These are phyloP conservation scores for Brassica balearica DNA, from an alignment of 441 rosid genomes.

Conservation along the genomic window DNA sequence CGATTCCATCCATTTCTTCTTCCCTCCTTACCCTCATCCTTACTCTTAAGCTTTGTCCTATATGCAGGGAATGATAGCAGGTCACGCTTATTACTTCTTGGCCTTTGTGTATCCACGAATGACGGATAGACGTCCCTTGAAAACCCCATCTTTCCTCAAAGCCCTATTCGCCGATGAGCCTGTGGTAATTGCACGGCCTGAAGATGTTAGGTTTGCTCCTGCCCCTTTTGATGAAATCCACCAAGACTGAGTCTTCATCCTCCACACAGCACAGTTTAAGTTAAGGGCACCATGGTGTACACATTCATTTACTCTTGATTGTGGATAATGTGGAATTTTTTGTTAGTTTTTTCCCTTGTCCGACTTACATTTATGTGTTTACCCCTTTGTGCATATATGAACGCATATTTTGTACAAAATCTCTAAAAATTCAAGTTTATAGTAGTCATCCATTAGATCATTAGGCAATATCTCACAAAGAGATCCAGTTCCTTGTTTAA, in stretches of 20 bases:
- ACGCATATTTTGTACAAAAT: neutral
- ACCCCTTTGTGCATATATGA: neutral
- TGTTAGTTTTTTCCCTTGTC: constrained; percentile 1
- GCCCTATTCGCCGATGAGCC: constrained; percentile 87
- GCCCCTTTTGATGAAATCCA: constrained; percentile 40
- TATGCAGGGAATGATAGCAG: constrained; percentile 97
- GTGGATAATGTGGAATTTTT: constrained; percentile 5
- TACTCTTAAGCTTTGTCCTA: constrained; percentile 10
- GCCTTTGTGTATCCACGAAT: constrained; percentile 87
- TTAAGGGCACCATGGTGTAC: neutral
- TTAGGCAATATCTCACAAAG: neutral
- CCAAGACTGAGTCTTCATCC: constrained; percentile 2
- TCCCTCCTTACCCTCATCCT: neutral
- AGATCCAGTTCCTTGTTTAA: neutral
- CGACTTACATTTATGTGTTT: constrained; percentile 2
- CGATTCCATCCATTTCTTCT: neutral
- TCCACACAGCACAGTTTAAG: neutral
- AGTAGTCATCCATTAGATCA: neutral
- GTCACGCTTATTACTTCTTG: constrained; percentile 97
- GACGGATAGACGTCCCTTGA: constrained; percentile 86
- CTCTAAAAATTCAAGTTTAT: neutral
- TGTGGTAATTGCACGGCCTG: constrained; percentile 81
- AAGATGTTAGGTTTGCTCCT: constrained; percentile 80
- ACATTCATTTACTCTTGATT: neutral
- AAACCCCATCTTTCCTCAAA: constrained; percentile 83